phyloP scores from a whole-genome alignment of 148 eudicot genomes.

The Salicornia ramosissima region DNA sequence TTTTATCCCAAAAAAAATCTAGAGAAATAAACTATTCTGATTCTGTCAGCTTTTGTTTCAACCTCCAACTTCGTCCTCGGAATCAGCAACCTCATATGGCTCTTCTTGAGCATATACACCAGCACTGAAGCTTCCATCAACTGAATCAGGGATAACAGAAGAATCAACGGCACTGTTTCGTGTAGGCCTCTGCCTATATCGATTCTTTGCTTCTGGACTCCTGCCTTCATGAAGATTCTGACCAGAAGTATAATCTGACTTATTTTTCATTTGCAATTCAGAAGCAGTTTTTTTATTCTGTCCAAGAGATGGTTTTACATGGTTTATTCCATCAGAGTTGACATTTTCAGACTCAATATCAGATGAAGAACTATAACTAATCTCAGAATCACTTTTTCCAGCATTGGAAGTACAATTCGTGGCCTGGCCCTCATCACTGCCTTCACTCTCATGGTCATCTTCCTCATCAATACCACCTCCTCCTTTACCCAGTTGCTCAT shows the following conservation, averaged over 20 bases:
- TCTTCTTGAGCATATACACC: conserved; percentile 11
- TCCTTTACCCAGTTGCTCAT: conserved; percentile 19
- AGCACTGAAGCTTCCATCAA: conserved; percentile 31
- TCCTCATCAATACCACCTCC: conserved; percentile 16
- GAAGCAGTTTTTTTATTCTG: conserved; percentile 13
- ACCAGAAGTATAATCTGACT: conserved; percentile 34
- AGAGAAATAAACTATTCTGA: conserved; percentile 18
- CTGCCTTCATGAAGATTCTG: conserved; percentile 23
- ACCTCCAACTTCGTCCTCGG: conserved; percentile 31
- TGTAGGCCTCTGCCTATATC: conserved; percentile 58
- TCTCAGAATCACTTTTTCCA: neutral
- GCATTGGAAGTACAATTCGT: neutral
- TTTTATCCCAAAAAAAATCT: conserved; percentile 18
- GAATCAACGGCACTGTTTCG: conserved; percentile 48
- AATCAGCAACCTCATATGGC: conserved; percentile 30
- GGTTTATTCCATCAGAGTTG: conserved; percentile 15
- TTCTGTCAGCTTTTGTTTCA: conserved; percentile 17
- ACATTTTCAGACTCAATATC: conserved; percentile 27
- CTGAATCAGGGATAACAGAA: conserved; percentile 50
- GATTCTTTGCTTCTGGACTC: conserved; percentile 47
- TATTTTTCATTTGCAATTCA: conserved; percentile 26
- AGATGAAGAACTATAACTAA: conserved; percentile 23
- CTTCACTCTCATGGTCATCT: conserved; percentile 16
- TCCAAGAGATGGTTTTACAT: conserved; percentile 16
- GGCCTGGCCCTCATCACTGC: conserved; percentile 22